These are phyloP conservation scores for Aspergillus sclerotioniger DNA, from an alignment of 495 filamentous ascomycete species.

Conservation along the genomic window DNA sequence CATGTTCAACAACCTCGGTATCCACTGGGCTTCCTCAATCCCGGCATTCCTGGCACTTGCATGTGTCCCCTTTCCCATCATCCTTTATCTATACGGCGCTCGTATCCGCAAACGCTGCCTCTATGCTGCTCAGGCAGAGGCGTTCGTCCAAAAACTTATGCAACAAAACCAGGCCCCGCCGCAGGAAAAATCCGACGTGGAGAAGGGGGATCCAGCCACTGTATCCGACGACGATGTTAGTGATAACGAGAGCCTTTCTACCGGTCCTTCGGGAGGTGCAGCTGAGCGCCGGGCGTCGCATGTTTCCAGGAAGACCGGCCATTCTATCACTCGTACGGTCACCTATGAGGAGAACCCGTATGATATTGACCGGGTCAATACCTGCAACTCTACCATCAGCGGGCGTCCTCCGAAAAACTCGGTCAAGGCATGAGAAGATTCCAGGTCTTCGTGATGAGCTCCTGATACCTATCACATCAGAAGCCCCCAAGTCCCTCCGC, in stretches of 20 bases:
- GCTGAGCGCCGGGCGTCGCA: not conserved
- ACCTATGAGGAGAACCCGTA: slow-evolving; percentile 7
- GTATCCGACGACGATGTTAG: not conserved
- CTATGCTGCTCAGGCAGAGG: slow-evolving; percentile 3
- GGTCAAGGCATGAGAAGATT: no score
- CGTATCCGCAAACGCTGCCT: slow-evolving; percentile 2
- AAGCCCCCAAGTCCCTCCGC: no score
- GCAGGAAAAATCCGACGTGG: not conserved
- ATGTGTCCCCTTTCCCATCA: not conserved
- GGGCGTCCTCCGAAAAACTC: not conserved
- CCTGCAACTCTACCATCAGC: not conserved
- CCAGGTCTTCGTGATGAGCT: no score
- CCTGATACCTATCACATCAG: no score
- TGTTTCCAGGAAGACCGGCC: not conserved
- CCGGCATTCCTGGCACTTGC: not conserved
- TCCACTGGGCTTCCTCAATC: slow-evolving; percentile 5
- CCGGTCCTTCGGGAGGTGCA: not conserved
- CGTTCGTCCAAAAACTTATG: not conserved
- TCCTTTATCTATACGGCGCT: slow-evolving; percentile 1
- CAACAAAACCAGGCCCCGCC: not conserved
- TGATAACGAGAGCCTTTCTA: slow-evolving; percentile 1
- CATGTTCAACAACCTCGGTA: slow-evolving; percentile 4
- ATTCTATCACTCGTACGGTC: not conserved
- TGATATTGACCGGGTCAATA: slow-evolving; percentile 4
- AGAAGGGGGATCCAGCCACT: not conserved